Conservation (phyloP, 1,139 yeast species). For the Saccharomyces hybrid region DNA sequence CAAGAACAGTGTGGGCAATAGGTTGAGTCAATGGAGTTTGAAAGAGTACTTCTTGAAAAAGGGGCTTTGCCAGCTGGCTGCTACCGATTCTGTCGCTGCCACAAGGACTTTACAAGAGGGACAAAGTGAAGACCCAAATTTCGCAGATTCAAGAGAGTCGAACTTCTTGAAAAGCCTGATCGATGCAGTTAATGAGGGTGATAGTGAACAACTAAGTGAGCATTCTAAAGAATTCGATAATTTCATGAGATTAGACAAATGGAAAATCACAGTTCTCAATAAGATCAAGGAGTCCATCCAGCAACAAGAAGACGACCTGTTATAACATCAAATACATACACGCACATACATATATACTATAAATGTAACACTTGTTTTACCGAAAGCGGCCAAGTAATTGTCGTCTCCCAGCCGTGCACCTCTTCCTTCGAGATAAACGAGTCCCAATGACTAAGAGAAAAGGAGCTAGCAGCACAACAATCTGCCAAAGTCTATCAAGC, state of each 20-base stretch:
- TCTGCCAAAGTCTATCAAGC: neutral
- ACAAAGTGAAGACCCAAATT: slow-evolving; percentile 65
- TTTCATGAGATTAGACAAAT: slow-evolving; percentile 79
- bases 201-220: slow-evolving; percentile 65
- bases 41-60: slow-evolving; percentile 87
- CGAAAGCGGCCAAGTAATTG: neutral
- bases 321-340: slow-evolving; percentile 8
- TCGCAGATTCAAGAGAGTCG: slow-evolving; percentile 71
- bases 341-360: neutral
- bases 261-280: slow-evolving; percentile 82
- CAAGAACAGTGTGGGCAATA: slow-evolving; percentile 64
- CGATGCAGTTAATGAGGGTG: slow-evolving; percentile 71
- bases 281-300: slow-evolving; percentile 70
- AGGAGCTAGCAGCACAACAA: neutral
- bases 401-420: neutral
- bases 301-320: slow-evolving; percentile 59
- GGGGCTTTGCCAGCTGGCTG: slow-evolving; percentile 72
- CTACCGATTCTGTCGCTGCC: slow-evolving; percentile 81
- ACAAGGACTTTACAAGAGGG: slow-evolving; percentile 60
- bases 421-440: neutral
- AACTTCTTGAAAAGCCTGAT: slow-evolving; percentile 57
- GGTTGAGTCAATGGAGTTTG: slow-evolving; percentile 79
- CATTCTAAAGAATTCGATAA: slow-evolving; percentile 80
- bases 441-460: neutral
- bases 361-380: neutral